A percentile compares a stretch with the other conserved stretches of the same genome.
phyloP scores from a whole-genome alignment of 1,284 basidiomycete genomes.

The Cerrena zonata region DNA sequence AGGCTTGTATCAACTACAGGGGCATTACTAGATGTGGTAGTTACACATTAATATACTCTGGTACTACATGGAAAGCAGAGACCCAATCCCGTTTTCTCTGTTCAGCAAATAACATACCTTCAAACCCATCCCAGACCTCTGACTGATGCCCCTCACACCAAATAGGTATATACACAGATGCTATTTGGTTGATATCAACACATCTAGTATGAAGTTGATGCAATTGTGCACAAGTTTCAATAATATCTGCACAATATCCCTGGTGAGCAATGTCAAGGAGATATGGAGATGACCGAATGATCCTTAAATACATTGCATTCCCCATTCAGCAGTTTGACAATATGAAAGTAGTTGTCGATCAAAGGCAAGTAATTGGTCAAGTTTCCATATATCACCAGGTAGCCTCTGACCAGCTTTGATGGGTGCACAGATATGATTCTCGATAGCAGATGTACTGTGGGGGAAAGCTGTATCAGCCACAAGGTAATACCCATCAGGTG shows the following conservation, averaged over 20 bases:
- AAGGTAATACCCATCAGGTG: slow-evolving; percentile 37
- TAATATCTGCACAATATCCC: slow-evolving; percentile 20
- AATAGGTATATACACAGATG: slow-evolving; percentile 31
- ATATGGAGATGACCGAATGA: slow-evolving; percentile 36
- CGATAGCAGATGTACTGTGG: slow-evolving; percentile 23
- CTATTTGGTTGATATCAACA: slow-evolving; percentile 37
- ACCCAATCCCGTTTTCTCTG: slow-evolving; percentile 26
- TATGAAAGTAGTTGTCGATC: slow-evolving; percentile 33
- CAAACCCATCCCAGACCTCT: slow-evolving; percentile 29
- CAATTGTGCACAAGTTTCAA: slow-evolving; percentile 28
- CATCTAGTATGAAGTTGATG: slow-evolving; percentile 26
- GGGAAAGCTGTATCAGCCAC: slow-evolving; percentile 43
- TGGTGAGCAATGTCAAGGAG: slow-evolving; percentile 28
- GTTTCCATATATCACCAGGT: slow-evolving; percentile 15
- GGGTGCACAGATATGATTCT: slow-evolving; percentile 34
- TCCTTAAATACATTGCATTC: slow-evolving; percentile 37
- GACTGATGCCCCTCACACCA: slow-evolving; percentile 24
- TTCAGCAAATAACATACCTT: slow-evolving; percentile 31
- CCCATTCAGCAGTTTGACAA: slow-evolving; percentile 42
- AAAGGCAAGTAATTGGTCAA: slow-evolving; percentile 16
- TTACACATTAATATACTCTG: neutral
- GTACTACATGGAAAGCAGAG: slow-evolving; percentile 22
- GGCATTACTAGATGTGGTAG: too few relatives aligned
- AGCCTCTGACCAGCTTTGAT: slow-evolving; percentile 32
- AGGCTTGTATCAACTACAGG: neutral